Evolutionary conservation across 805 yeast species (phyloP).

Genomic region (Alloascoidea africana): DNA sequence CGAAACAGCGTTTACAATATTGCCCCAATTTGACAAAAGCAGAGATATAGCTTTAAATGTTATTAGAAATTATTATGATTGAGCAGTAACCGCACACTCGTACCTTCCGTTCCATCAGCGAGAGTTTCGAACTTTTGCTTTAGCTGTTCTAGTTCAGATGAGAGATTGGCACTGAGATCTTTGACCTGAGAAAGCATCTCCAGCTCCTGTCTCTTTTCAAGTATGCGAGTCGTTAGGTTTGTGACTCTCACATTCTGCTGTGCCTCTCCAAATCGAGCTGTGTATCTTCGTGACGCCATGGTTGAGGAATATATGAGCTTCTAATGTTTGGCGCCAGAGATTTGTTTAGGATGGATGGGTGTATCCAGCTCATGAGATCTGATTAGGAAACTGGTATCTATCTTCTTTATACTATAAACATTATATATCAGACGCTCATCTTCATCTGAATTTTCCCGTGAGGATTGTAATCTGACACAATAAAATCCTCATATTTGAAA

Average conservation of each 20-base stretch:
- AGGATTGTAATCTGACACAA: slow-evolving; percentile 66
- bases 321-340: too few relatives aligned
- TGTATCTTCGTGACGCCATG: slow-evolving; percentile 1
- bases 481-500: slow-evolving; percentile 80
- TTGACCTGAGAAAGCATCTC: slow-evolving; percentile 31
- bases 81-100: slow-evolving; percentile 4
- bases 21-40: slow-evolving; percentile 51
- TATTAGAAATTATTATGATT: slow-evolving; percentile 6
- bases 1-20: slow-evolving; percentile 42
- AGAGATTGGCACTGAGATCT: slow-evolving; percentile 27
- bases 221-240: slow-evolving; percentile 17
- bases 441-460: slow-evolving; percentile 81
- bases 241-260: not conserved
- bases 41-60: slow-evolving; percentile 28
- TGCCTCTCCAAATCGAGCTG: not conserved
- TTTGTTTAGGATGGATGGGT: too few relatives aligned
- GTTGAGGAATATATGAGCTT: too few relatives aligned
- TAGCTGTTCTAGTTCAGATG: slow-evolving; percentile 30
- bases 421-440: slow-evolving; percentile 66
- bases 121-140: slow-evolving; percentile 32
- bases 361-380: not conserved
- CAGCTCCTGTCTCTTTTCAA: slow-evolving; percentile 36
- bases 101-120: slow-evolving; percentile 37
- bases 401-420: slow-evolving; percentile 1
- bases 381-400: not conserved